A percentile compares a stretch with the other conserved stretches of the same genome.
These are phyloP conservation scores for Trichoderma koningiopsis DNA, from an alignment of 2,329 filamentous ascomycete genomes.

Conservation along the genomic window DNA sequence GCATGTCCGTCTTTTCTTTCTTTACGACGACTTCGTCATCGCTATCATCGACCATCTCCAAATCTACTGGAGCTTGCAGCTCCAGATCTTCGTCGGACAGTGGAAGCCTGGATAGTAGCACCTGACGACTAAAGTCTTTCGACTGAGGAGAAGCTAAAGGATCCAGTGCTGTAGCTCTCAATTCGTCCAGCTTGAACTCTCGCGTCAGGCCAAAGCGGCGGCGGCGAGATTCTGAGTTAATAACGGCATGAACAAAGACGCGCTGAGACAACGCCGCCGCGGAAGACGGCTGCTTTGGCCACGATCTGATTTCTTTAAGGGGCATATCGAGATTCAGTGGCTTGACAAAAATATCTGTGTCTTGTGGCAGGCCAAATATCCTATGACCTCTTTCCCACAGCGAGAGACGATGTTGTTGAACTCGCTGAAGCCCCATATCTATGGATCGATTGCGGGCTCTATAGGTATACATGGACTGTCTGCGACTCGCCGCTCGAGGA, in stretches of 20 bases:
- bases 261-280: conserved; percentile 12
- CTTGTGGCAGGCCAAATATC: conserved; percentile 27
- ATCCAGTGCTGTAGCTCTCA: conserved; percentile 50
- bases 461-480: background rate
- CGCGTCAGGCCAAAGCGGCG: conserved; percentile 53
- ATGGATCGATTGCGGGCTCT: conserved; percentile 19
- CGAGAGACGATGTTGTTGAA: conserved; percentile 32
- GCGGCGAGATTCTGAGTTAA: conserved; percentile 42
- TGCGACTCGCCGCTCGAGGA: background rate
- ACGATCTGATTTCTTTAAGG: conserved; percentile 4
- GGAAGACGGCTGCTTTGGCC: background rate
- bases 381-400: conserved; percentile 30
- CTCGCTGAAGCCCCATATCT: conserved; percentile 32
- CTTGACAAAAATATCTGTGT: conserved; percentile 34
- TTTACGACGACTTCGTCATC: background rate
- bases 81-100: background rate
- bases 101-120: conserved; percentile 27
- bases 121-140: conserved; percentile 28
- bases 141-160: conserved; percentile 31
- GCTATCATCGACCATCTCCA: background rate
- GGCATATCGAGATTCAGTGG: conserved; percentile 33
- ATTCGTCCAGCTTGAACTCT: conserved; percentile 52
- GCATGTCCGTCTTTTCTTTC: background rate
- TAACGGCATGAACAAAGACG: conserved; percentile 35
- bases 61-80: background rate